phyloP scores from a whole-genome alignment of 2,329 filamentous ascomycete species.

The Alternaria longipes region DNA sequence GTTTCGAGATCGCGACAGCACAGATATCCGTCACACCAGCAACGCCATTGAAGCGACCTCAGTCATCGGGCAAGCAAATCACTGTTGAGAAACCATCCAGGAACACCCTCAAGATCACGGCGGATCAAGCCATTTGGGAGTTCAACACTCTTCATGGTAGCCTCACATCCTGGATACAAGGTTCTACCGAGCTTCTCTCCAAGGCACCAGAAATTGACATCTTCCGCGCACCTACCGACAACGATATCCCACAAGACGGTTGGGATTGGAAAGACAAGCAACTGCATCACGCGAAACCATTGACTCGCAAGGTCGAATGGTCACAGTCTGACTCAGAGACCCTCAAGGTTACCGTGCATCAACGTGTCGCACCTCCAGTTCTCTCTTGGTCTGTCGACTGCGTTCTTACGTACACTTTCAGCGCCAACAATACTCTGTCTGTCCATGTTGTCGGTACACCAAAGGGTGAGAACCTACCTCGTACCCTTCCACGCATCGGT shows the following conservation, averaged over 20 bases:
- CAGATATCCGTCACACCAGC: conserved; percentile 38
- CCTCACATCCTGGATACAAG: conserved; percentile 49
- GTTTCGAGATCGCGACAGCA: conserved; percentile 50
- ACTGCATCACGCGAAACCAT: conserved; percentile 39
- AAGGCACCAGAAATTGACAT: conserved; percentile 59
- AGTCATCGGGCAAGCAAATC: conserved; percentile 55
- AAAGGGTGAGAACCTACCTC: conserved; percentile 61
- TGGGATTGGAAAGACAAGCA: conserved; percentile 64
- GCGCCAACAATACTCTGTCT: conserved; percentile 55
- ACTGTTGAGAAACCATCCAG: conserved; percentile 36
- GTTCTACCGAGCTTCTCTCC: conserved; percentile 43
- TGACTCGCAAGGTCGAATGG: conserved; percentile 43
- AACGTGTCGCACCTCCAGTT: conserved; percentile 66
- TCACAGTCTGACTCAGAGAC: conserved; percentile 40
- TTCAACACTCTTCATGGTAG: conserved; percentile 63
- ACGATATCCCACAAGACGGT: conserved; percentile 65
- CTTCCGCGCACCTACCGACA: conserved; percentile 73
- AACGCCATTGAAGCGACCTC: conserved; percentile 18
- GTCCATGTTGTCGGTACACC: conserved; percentile 58
- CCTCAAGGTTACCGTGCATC: conserved; percentile 55
- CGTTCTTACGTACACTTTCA: conserved; percentile 63
- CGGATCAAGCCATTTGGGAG: conserved; percentile 55
- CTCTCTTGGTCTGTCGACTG: conserved; percentile 62
- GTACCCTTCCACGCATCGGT: conserved; percentile 69
- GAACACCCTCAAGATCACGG: conserved; percentile 33